Evolutionary conservation across 1,284 basidiomycete species (phyloP), one percentile per base, ranked within the genome.

Genomic region (Leccinum brunneo-olivaceum): DNA sequence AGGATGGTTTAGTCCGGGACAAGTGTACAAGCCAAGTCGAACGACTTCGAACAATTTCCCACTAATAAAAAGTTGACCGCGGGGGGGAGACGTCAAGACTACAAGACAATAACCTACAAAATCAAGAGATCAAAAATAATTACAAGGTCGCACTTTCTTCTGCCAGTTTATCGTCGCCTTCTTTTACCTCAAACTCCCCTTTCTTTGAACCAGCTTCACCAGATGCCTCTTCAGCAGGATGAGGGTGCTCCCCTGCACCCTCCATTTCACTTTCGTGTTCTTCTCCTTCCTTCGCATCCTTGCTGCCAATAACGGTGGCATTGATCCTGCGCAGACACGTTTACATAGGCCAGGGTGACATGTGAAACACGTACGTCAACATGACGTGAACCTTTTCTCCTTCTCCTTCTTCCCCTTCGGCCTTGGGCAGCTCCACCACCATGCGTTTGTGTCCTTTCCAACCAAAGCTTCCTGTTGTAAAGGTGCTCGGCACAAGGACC

Each of bases 381-480:
- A 76, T 78, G n/a, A 89, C 83, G 54, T 82, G 75, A 2, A 88
- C 80, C 60, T 74, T 80, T 41, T 70, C 68, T 19, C 72, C 73
- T 63, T 78, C 49, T 62, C 64, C 77, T 29, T 73, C 25, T 25
- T 12, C 25, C 25, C 66, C 73, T 20, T 76, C 73, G 0, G 66
- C 57, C 48, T 71, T 70, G 47, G 72, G 68, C 12, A 89, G 58
- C 55, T 85, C 81, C 39, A 89, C 70, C 2, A 70, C 72, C 49
- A 88, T 63, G 21, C 79, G 73, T 62, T 81, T 83, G 59, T 63
- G 76, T 5, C 81, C 85, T 58, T 87, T 89, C 85, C 85, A 89
- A 5, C 86, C 85, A 60, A 83, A 86, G 57, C 81, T 84, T 14
- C 84, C 84, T 1, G 84, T 86, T 15, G 67, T 56, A 62, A 89